phyloP scores from a whole-genome alignment of 2,329 filamentous ascomycete species.

The Fusarium pseudoanthophilum region DNA sequence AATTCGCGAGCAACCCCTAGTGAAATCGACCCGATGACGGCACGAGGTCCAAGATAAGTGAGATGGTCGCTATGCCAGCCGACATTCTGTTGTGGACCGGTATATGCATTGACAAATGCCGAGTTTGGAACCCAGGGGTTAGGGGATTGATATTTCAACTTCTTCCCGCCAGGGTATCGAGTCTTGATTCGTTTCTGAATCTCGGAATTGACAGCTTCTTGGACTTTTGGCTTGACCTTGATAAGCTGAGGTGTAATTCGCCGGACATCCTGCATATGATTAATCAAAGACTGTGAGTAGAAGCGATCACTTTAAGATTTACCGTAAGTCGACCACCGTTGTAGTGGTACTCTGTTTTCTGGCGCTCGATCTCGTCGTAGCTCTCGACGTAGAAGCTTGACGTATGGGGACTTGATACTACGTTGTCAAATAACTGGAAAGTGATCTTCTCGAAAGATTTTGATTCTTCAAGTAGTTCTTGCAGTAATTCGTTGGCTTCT shows the following conservation, averaged over 20 bases:
- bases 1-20: slow-evolving; percentile 95
- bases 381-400: slow-evolving; percentile 85
- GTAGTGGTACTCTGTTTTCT: slow-evolving; percentile 86
- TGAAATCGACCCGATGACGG: slow-evolving; percentile 89
- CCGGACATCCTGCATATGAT: slow-evolving; percentile 71
- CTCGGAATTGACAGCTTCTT: slow-evolving; percentile 80
- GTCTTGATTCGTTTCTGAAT: slow-evolving; percentile 76
- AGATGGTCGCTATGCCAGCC: slow-evolving; percentile 94
- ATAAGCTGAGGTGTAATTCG: slow-evolving; percentile 79
- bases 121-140: slow-evolving; percentile 84
- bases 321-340: slow-evolving; percentile 80
- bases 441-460: slow-evolving; percentile 74
- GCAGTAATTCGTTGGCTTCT: slow-evolving; percentile 78
- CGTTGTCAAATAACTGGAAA: slow-evolving; percentile 89
- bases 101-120: slow-evolving; percentile 94
- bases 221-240: slow-evolving; percentile 75
- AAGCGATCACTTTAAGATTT: slow-evolving; percentile 28
- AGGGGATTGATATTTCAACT: slow-evolving; percentile 81
- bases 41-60: slow-evolving; percentile 89
- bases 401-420: slow-evolving; percentile 87
- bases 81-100: slow-evolving; percentile 81
- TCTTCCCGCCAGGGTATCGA: slow-evolving; percentile 74
- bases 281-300: slow-evolving; percentile 9
- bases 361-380: slow-evolving; percentile 72
- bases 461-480: slow-evolving; percentile 80